A percentile compares a stretch with the other conserved stretches of the same genome.
Evolutionary conservation across 2,329 filamentous ascomycete species (phyloP).

Genomic region (Phialophora tarda): DNA sequence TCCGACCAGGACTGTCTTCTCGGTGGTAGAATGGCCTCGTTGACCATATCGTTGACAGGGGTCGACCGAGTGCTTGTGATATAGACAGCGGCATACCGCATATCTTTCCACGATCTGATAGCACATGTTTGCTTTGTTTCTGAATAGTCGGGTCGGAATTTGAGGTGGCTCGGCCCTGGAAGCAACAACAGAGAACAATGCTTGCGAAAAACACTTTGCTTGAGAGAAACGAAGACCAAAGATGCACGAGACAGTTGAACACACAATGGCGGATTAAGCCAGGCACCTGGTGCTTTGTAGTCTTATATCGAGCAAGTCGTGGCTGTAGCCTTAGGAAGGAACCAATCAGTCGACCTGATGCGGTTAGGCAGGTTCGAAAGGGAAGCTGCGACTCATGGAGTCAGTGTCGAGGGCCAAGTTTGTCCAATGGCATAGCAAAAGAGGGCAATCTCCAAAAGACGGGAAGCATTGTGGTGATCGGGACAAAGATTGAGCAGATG

Average conservation of each 20-base stretch:
- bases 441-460: constrained; percentile 15
- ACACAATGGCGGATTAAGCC: constrained; percentile 25
- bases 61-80: constrained; percentile 86
- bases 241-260: constrained; percentile 22
- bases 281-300: constrained; percentile 25
- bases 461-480: constrained; percentile 24
- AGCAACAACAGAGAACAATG: constrained; percentile 10
- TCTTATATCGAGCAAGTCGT: constrained; percentile 32
- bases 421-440: constrained; percentile 26
- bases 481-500: constrained; percentile 19
- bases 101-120: constrained; percentile 86
- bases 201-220: constrained; percentile 10
- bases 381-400: constrained; percentile 19
- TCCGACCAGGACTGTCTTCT: constrained; percentile 79
- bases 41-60: constrained; percentile 77
- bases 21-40: constrained; percentile 72
- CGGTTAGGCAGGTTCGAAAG: constrained; percentile 20
- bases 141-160: constrained; percentile 39
- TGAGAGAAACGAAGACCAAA: constrained; percentile 16
- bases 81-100: constrained; percentile 83
- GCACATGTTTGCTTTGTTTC: constrained; percentile 67
- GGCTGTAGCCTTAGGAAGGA: constrained; percentile 34
- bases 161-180: neutral
- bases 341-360: constrained; percentile 29
- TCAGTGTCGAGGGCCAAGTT: constrained; percentile 26